Evolutionary conservation across 1,139 yeast genomes (phyloP), one percentile per base, ranked within the genome.

Genomic region (Yamadazyma dendronema): DNA sequence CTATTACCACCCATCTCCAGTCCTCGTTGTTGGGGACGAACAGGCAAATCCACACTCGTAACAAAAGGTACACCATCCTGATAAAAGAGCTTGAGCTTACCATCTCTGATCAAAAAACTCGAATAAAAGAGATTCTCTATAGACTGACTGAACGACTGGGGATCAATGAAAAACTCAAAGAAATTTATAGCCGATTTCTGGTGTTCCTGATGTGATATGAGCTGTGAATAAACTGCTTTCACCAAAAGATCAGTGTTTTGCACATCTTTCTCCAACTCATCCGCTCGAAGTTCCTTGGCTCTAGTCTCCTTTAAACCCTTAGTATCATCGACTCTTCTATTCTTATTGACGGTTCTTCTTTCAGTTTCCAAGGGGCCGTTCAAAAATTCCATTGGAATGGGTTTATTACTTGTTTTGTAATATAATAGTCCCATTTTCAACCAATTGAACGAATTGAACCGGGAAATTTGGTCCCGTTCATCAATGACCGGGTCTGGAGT

Each of bases 71-170:
- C 48, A 3, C 62, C 87, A 29, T 74, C 64, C 3, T 61, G 85
- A 2, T 67, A 69, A 29, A 59, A 72, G 26, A 88, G 50, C 28
- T 67, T 63, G 22, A 88, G 58, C 48, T 72, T 77, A 1, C 87
- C 90, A 50, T 86, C 95, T 50, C 81, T 77, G 4, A 88, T 75
- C 34, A 90, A 63, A 53, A 89, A 89, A 56, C 95, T 84, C 2
- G 86, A 73, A 53, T 82, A 85, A 53, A 89, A 90, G 48, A 90
- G 62, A 53, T 87, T 88, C 54, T 90, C 97, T 4, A 89, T 79
- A 4, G 92, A 77, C 53, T 84, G 90, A 2, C 84, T 71, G 59
- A 84, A 90, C 4, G 92, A 82, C 7, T 61, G 39, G 0, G 96
- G 96, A 53, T 90, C 80, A 27, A 89, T 67, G 41, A 87, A 75